Evolutionary conservation across 2,329 filamentous ascomycete species (phyloP).

Genomic region (Graphiopsis chlorocephala): DNA sequence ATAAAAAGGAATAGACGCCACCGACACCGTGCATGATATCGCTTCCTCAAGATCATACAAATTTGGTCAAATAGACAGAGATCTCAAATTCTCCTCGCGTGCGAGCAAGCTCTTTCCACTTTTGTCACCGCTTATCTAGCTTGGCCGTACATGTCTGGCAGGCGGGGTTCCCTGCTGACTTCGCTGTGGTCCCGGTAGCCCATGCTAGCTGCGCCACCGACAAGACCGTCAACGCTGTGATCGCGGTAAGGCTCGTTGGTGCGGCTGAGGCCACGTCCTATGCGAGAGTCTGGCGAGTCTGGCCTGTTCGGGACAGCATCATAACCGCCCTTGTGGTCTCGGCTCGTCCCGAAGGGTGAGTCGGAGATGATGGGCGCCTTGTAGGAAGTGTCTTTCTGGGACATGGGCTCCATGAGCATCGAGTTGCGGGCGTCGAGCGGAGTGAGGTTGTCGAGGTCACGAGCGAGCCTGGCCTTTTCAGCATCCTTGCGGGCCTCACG

Average conservation of each 20-base stretch:
- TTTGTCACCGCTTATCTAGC: neutral
- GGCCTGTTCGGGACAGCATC: conserved; percentile 28
- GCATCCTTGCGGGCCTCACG: conserved; percentile 83
- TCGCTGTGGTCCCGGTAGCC: conserved; percentile 24
- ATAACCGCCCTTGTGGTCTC: conserved; percentile 32
- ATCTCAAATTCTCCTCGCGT: neutral
- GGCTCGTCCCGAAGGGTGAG: conserved; percentile 25
- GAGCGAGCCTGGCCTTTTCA: conserved; percentile 73
- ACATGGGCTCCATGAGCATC: conserved; percentile 65
- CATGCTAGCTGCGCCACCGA: conserved; percentile 34
- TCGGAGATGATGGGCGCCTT: conserved; percentile 33
- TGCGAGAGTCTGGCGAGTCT: conserved; percentile 18
- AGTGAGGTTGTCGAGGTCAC: conserved; percentile 78
- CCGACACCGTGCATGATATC: conserved; percentile 10
- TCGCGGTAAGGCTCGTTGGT: conserved; percentile 21
- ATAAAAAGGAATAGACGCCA: neutral
- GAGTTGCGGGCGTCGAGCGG: conserved; percentile 85
- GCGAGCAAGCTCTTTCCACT: neutral
- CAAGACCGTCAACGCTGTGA: conserved; percentile 30
- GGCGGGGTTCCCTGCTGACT: conserved; percentile 15
- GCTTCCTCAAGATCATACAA: conserved; percentile 5
- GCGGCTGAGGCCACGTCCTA: conserved; percentile 18
- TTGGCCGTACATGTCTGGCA: conserved; percentile 10
- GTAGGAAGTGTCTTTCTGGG: conserved; percentile 30
- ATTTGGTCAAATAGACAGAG: neutral